Evolutionary conservation across 2,329 filamentous ascomycete genomes (phyloP), one percentile per base, ranked within the genome.

Genomic region (Xylariaceae sp.): DNA sequence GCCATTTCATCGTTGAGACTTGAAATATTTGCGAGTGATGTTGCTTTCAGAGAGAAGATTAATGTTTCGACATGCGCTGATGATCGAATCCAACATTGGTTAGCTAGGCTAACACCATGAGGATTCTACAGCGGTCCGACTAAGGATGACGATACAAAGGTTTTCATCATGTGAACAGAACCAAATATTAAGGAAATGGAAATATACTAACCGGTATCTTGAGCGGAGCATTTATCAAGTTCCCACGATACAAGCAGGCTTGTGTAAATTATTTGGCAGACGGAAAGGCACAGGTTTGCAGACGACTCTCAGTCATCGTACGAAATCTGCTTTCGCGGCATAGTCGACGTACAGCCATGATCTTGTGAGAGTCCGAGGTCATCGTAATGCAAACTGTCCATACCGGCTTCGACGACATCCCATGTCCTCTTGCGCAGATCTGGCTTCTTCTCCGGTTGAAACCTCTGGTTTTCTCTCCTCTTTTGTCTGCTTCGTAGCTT

Each of bases 141-240:
- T 95, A 95, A 95, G 90, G 90, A 95, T 95, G 90, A 95, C 89
- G 87, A 91, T 91, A 91, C 80, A 80, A 60, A 74, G 72, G 71
- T 78, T 91, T 84, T 94, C 90, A 92, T 95, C 90, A 92, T 87
- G 67, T 62, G 67, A 67, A 64, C 49, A 44, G 50, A 47, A 11
- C 34, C 29, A 46, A 19, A 19, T 19, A 44, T 47, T 26, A 6
- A 1, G 2, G 51, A 44, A 35, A 51, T 51, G 40, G 43, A 41
- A 27, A 12, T 50, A 19, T 41, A 65, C 65, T 62, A 58, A 68
- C 67, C 65, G 63, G 54, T 30, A 48, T 41, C 4, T 8, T n/a
- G 5, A 43, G 5, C 8, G 40, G n/a, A n/a, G 29, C 32, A 40
- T 40, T 9, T 34, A 6, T n/a, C 7, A 12, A 35, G 45, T 31